Evolutionary conservation across 2,329 filamentous ascomycete genomes (phyloP), one percentile per base, ranked within the genome.

Genomic region (Tricladium varicosporioides): DNA sequence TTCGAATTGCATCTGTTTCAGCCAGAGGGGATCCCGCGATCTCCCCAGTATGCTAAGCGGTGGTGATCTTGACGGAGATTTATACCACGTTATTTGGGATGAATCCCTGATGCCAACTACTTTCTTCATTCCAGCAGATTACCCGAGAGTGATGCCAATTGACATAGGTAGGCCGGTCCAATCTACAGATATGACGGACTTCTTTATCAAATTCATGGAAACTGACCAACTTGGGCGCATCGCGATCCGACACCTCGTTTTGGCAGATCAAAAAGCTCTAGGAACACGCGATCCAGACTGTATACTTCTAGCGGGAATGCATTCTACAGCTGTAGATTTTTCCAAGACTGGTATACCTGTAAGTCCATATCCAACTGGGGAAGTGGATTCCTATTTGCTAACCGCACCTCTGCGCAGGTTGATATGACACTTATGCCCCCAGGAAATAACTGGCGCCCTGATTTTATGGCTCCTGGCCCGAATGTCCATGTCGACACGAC

Each of bases 1-100:
- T 1, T 74, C 77, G 1, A 96, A 95, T 65, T 92, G 90, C 58
- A 79, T 96, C 14, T 83, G 89, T 1, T 96, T 96, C 68, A 92
- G 87, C 58, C 83, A 85, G 56, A 77, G 81, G 44, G 91, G 92
- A 0, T 22, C 64, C 0, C 82, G 91, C 14, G 91, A 95, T 66
- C 74, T 96, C 0, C 90, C 91, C 0, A 93, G 89, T 59, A 81
- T 87, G 70, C 76, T 96, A 0, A 88, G 87, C 53, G 91, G 91
- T 1, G 91, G 91, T 0, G 91, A 96, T 69, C 78, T 96, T 0
- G 91, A 94, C 62, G 91, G 91, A 0, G 92, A 96, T 69, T 74
- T 90, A 0, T 96, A 89, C 71, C 88, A 91, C 61, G 74, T 95
- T 50, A 89, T 95, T 48, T 94, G 83, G 78, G 90, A 95, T 63